Evolutionary conservation across 73 alveolate species (phyloP).

Genomic region (Paramecium sonneborni): DNA sequence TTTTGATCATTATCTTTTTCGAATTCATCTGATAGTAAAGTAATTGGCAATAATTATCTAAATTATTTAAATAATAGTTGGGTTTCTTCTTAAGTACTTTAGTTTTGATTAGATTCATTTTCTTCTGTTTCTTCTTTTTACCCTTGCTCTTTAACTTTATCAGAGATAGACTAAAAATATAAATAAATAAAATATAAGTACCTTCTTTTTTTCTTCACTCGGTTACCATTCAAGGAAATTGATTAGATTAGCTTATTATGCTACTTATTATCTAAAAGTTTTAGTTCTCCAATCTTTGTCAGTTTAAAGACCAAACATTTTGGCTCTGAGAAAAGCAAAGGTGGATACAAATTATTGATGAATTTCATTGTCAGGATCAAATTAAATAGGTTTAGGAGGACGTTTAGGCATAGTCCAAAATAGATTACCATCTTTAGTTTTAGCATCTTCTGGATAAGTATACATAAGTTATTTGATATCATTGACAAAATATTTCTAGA

Average conservation of each 20-base stretch:
- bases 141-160: not conserved
- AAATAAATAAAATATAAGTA: not conserved
- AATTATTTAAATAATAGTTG: not conserved
- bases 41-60: not conserved
- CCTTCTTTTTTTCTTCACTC: slow-evolving; percentile 32
- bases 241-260: not conserved
- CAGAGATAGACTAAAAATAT: slow-evolving; percentile 12
- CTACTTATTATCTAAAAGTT: not conserved
- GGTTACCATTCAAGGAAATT: slow-evolving; percentile 9
- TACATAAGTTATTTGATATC: slow-evolving; percentile 75
- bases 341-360: slow-evolving; percentile 28
- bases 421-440: slow-evolving; percentile 90
- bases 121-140: not conserved
- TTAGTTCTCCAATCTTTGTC: slow-evolving; percentile 24
- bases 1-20: slow-evolving; percentile 96
- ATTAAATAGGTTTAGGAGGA: slow-evolving; percentile 75
- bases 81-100: slow-evolving; percentile 26
- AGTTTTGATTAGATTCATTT: not conserved
- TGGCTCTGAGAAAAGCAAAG: slow-evolving; percentile 35
- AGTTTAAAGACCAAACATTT: slow-evolving; percentile 4
- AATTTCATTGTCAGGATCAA: slow-evolving; percentile 22
- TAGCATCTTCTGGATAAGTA: slow-evolving; percentile 90
- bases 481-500: slow-evolving; percentile 76
- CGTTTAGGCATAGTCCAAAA: slow-evolving; percentile 98
- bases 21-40: slow-evolving; percentile 81